Evolutionary conservation across 1,139 yeast species (phyloP), one percentile per base, ranked within the genome.

Genomic region (Debaryomyces subglobosus): DNA sequence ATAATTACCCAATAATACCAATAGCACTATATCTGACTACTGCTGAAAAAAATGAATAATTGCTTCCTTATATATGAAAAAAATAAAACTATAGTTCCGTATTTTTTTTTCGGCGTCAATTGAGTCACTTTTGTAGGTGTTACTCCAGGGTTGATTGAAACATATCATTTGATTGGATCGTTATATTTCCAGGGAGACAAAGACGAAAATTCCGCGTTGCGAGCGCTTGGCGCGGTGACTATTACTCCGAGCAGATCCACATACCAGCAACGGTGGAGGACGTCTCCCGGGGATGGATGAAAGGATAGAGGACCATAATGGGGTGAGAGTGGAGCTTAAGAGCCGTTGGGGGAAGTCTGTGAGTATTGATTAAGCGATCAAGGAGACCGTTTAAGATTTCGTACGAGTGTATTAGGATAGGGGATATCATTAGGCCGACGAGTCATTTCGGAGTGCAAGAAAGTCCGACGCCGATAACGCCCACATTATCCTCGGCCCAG

Each of bases 161-260:
- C 30, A 20, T 40, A 30, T 32, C 43, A n/a, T 37, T 39, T 40
- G 43, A 40, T 40, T 40, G 43, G 43, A 40, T 40, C 43, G 36
- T 30, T 18, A 15, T 37, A 37, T 23, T 37, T 24, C 20, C 32
- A 8, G 13, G 40, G 30, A 13, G 29, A 13, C 12, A 37, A 23
- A 23, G 30, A 18, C 18, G n/a, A 27, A 9, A 7, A 21, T 10
- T n/a, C 30, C 34, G 25, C 16, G 34, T 39, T 39, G 42, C 34
- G 42, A 39, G 42, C 42, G 32, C 42, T 24, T 27, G 42, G 32
- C 33, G 18, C 42, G 42, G 42, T 29, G 23, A 12, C 36, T n/a
- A 39, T 25, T 30, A 40, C 36, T 40, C 43, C 43, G 43, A 40
- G 29, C 34, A 25, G 15, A 27, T 16, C 24, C 42, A 37, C 40